A percentile compares a stretch with the other conserved stretches of the same genome.
Evolutionary conservation across 441 rosid species (phyloP).

Genomic region (Melastoma candidum): DNA sequence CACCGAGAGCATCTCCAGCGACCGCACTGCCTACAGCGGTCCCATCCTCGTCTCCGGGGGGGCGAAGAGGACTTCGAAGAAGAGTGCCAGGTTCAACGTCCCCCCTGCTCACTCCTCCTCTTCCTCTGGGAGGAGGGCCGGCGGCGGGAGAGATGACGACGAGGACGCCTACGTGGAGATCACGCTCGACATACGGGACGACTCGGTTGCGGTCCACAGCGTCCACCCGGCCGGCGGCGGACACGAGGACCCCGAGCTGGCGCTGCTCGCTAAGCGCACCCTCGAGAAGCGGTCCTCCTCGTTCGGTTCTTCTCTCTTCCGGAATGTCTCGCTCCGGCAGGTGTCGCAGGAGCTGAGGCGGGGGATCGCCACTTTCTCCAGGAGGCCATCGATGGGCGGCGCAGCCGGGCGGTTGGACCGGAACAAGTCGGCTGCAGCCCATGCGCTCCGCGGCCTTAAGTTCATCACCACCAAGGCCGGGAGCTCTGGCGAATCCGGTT

Average conservation of each 20-base stretch:
- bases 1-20: conserved; percentile 44
- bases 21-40: conserved; percentile 54
- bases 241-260: conserved; percentile 48
- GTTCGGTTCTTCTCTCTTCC: conserved; percentile 31
- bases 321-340: conserved; percentile 61
- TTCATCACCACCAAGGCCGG: conserved; percentile 58
- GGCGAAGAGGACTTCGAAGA: conserved; percentile 44
- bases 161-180: conserved; percentile 18
- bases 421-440: conserved; percentile 63
- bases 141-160: conserved; percentile 24
- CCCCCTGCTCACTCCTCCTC: conserved; percentile 19
- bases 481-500: conserved; percentile 35
- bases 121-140: conserved; percentile 9
- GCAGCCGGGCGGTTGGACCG: conserved; percentile 44
- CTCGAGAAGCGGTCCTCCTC: conserved; percentile 45
- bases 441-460: conserved; percentile 79
- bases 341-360: conserved; percentile 69
- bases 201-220: conserved; percentile 16
- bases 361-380: conserved; percentile 36
- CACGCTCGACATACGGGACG: too few relatives aligned
- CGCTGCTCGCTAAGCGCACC: conserved; percentile 50
- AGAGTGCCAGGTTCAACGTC: conserved; percentile 58
- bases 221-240: conserved; percentile 44
- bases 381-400: conserved; percentile 20
- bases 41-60: conserved; percentile 32